phyloP scores from a whole-genome alignment of 2,329 filamentous ascomycete genomes.

The Fonsecaea pedrosoi region DNA sequence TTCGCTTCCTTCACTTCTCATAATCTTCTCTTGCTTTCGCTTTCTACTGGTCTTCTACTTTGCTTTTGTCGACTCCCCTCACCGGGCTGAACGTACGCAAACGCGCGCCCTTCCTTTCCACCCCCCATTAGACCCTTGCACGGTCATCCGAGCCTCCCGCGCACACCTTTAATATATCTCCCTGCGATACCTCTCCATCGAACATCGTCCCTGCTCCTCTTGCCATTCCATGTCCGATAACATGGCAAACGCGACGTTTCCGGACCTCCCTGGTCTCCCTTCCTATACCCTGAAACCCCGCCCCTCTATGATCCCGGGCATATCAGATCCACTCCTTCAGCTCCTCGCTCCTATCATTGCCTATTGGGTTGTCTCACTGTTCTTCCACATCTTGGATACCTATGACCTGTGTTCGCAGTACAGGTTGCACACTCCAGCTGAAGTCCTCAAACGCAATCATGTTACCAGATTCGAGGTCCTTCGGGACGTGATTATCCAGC shows the following conservation, averaged over 20 bases:
- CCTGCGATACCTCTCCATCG: neutral
- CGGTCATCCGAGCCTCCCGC: constrained; percentile 27
- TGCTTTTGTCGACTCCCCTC: neutral
- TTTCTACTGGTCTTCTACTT: neutral
- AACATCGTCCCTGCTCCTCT: neutral
- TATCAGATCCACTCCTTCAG: constrained; percentile 81
- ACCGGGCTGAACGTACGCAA: neutral
- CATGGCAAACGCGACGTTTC: constrained; percentile 34
- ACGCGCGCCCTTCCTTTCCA: constrained; percentile 3
- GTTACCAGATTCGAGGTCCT: constrained; percentile 84
- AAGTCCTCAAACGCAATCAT: constrained; percentile 85
- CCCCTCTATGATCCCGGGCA: constrained; percentile 74
- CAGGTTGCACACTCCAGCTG: constrained; percentile 91
- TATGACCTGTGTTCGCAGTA: constrained; percentile 89
- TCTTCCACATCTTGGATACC: constrained; percentile 87
- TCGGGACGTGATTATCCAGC: constrained; percentile 89
- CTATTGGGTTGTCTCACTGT: constrained; percentile 85
- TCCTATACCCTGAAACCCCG: constrained; percentile 75
- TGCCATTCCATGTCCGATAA: constrained; percentile 21
- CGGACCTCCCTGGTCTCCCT: constrained; percentile 81
- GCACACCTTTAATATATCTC: constrained; percentile 23
- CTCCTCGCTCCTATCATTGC: constrained; percentile 77
- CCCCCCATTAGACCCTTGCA: constrained; percentile 21
- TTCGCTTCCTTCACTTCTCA: constrained; percentile 28
- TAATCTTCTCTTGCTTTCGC: constrained; percentile 3